Conservation (phyloP, 225 moss, liverwort and hornwort species). For the Polytrichum formosum region DNA sequence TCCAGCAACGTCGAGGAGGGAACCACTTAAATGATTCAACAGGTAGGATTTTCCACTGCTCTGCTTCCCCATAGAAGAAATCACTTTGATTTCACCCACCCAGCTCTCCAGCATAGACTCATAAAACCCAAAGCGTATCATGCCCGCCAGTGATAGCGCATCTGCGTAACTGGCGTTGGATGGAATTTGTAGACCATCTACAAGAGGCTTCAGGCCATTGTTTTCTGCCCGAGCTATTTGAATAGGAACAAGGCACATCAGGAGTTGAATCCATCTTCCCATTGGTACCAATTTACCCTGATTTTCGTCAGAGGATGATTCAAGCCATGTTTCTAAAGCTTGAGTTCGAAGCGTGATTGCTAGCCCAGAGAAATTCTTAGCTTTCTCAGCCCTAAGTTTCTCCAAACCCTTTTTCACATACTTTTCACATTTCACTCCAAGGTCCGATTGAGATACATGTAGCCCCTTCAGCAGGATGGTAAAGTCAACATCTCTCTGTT, state of each 20-base stretch:
- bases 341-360: not conserved
- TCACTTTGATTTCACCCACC: conserved; percentile 57
- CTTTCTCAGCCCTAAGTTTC: conserved; percentile 44
- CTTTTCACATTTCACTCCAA: conserved; percentile 19
- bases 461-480: conserved; percentile 8
- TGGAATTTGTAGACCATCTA: conserved; percentile 51
- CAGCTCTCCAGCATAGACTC: conserved; percentile 40
- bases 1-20: conserved; percentile 60
- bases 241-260: conserved; percentile 55
- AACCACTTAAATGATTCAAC: conserved; percentile 64
- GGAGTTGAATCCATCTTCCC: conserved; percentile 36
- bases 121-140: conserved; percentile 49
- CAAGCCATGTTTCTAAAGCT: not conserved
- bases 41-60: conserved; percentile 72
- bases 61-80: conserved; percentile 69
- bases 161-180: conserved; percentile 36
- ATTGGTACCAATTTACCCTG: not conserved
- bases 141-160: conserved; percentile 38
- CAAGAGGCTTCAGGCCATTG: conserved; percentile 50
- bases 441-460: not conserved
- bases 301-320: not conserved
- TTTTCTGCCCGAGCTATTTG: conserved; percentile 67
- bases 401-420: conserved; percentile 24
- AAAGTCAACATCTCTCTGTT: not conserved
- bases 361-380: conserved; percentile 34